Base-by-base conservation (phyloP, 768 basidiomycete species). In the Boletus fagicola region DNA sequence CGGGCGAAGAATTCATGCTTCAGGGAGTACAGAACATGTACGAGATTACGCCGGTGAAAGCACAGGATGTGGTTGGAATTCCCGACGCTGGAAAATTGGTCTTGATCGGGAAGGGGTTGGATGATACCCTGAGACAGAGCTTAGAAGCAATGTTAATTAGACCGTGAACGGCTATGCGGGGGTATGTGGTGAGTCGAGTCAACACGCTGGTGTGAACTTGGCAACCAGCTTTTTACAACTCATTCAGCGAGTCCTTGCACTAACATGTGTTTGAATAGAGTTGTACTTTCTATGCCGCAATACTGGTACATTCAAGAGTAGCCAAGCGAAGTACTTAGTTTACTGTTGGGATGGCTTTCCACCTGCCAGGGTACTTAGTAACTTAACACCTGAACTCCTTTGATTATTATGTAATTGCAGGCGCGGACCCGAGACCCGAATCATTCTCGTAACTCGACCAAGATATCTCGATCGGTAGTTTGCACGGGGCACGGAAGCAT, bases 11-110 rank as follows among this genome's bases (percentile, higher is more conserved):
- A 54, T 81, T 86, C 63, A 83, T 98, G 52, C 74, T 99, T 45
- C 97, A 99, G 68, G 97, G 95, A 3, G 97, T 99, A 13, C 78
- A 92, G 62, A 92, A 77, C 62, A 80, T 98, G 71, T 99, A 95
- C 68, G 96, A 99, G 64, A 81, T 95, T 15, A 67, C 71, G 0
- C 72, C 77, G 49, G 74, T 85, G 40, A 65, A 65, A n/a, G 72
- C 68, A 42, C 70, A 69, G 55, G 74, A 70, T 9, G 47, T 64
- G 22, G 53, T 83, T 26, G 85, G 81, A 2, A 68, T 86, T 36
- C 83, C 83, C 0, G 81, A 83, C 48, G 72, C 73, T 16, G 92
- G 93, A 26, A 96, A 95, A 74, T 68, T 96, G 24, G 90, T 95
- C 3, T 79, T 96, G 57, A 95, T 96, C 46, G 94, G 94, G 12